Evolutionary conservation across 1,139 yeast genomes (phyloP).

Genomic region (Magnusiomyces ingens): DNA sequence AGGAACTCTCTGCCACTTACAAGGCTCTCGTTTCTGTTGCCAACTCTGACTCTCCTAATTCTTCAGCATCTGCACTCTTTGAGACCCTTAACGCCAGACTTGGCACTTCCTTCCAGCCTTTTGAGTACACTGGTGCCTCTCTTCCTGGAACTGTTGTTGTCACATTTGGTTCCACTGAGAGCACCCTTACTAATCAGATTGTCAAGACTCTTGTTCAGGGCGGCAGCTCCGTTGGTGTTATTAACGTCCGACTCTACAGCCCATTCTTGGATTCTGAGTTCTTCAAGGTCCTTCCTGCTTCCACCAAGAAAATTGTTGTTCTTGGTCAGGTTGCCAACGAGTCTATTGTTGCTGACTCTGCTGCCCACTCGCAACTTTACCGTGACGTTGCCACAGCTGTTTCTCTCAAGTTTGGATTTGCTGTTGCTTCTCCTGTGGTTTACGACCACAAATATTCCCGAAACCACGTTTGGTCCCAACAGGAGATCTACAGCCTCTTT

Average conservation of each 20-base stretch:
- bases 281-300: constrained; percentile 48
- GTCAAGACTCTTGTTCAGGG: constrained; percentile 27
- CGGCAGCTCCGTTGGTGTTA: constrained; percentile 48
- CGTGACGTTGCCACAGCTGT: constrained; percentile 71
- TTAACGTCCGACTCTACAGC: constrained; percentile 70
- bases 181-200: constrained; percentile 46
- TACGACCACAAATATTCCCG: constrained; percentile 30
- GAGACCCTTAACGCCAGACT: constrained; percentile 42
- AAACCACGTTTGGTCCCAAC: constrained; percentile 22
- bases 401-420: constrained; percentile 34
- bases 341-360: constrained; percentile 32
- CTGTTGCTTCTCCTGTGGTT: constrained; percentile 23
- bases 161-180: constrained; percentile 65
- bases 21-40: constrained; percentile 29
- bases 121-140: constrained; percentile 61
- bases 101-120: constrained; percentile 55
- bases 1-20: constrained; percentile 41
- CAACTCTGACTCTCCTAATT: constrained; percentile 10
- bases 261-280: constrained; percentile 56
- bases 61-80: constrained; percentile 12
- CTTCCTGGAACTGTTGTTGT: constrained; percentile 68
- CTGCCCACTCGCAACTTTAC: constrained; percentile 39
- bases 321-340: constrained; percentile 46
- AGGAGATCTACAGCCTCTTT: constrained; percentile 23
- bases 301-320: constrained; percentile 56